These are phyloP conservation scores for Waitea zeae DNA, from an alignment of 1,284 basidiomycete species.

Conservation along the genomic window DNA sequence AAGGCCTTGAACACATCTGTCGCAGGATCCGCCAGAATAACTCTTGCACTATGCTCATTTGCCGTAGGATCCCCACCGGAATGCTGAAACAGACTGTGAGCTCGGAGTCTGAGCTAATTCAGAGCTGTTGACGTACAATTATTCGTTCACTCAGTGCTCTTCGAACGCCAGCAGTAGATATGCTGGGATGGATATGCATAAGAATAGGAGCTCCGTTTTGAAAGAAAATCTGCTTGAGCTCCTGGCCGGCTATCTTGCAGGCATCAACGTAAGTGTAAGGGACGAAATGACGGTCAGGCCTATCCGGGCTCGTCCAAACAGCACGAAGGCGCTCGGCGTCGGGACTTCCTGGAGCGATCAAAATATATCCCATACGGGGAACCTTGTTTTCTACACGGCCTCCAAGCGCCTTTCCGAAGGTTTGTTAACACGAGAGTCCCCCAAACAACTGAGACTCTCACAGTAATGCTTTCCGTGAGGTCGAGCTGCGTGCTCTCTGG, in stretches of 20 bases:
- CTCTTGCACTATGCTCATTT: conserved; percentile 42
- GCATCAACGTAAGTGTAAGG: conserved; percentile 64
- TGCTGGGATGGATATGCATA: conserved; percentile 63
- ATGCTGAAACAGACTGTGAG: conserved; percentile 24
- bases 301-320: conserved; percentile 46
- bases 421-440: conserved; percentile 4
- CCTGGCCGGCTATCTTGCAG: conserved; percentile 52
- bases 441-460: conserved; percentile 15
- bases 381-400: conserved; percentile 62
- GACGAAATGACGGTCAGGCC: conserved; percentile 59
- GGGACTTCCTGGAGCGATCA: conserved; percentile 44
- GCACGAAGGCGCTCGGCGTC: conserved; percentile 55
- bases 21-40: conserved; percentile 61
- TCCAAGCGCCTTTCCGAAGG: conserved; percentile 32
- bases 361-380: conserved; percentile 52
- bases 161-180: conserved; percentile 54
- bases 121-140: conserved; percentile 28
- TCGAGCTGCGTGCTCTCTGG: conserved; percentile 45
- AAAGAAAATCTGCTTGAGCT: conserved; percentile 58
- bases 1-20: conserved; percentile 55
- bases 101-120: conserved; percentile 1
- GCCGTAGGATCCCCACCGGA: conserved; percentile 60
- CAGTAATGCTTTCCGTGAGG: conserved; percentile 50
- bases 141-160: conserved; percentile 45
- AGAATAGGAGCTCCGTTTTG: conserved; percentile 40